Percentiles rank a stretch among this genome's conserved stretches.
Conservation (phyloP, 2,329 filamentous ascomycete species). For the Epichloe hybrida region DNA sequence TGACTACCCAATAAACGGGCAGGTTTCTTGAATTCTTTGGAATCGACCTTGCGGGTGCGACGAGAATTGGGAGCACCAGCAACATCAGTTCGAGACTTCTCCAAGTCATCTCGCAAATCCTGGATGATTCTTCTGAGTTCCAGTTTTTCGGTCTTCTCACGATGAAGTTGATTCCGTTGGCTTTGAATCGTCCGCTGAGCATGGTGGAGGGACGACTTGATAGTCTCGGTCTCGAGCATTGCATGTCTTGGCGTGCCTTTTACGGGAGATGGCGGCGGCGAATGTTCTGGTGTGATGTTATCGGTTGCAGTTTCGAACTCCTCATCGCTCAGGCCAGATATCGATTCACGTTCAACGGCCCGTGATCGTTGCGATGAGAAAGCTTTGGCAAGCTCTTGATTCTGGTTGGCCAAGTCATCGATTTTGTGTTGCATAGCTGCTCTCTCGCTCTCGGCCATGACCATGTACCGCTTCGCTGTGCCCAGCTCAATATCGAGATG, state of each 20-base stretch:
- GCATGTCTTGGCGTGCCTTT: conserved; percentile 87
- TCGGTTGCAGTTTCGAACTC: conserved; percentile 52
- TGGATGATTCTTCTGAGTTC: conserved; percentile 91
- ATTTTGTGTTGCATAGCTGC: conserved; percentile 69
- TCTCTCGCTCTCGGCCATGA: conserved; percentile 65
- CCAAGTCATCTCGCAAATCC: conserved; percentile 85
- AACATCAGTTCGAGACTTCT: conserved; percentile 48
- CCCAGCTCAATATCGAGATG: conserved; percentile 83
- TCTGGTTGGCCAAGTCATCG: conserved; percentile 77
- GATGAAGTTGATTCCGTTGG: conserved; percentile 84
- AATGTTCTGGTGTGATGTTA: conserved; percentile 70
- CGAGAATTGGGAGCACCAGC: conserved; percentile 33
- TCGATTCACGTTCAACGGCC: conserved; percentile 48
- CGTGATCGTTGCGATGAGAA: conserved; percentile 62
- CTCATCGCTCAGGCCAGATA: conserved; percentile 45
- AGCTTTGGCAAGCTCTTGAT: conserved; percentile 78
- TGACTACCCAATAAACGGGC: conserved; percentile 62
- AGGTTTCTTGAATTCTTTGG: conserved; percentile 66
- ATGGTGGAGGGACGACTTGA: conserved; percentile 87
- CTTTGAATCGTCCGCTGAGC: conserved; percentile 95
- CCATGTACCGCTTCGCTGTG: conserved; percentile 66
- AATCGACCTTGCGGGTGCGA: conserved; percentile 49
- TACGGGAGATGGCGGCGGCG: conserved; percentile 76
- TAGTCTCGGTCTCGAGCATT: conserved; percentile 81
- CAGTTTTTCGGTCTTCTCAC: conserved; percentile 96